A percentile compares a stretch with the other conserved stretches of the same genome.
phyloP scores from a whole-genome alignment of 768 basidiomycete genomes.

The Roridomyces roridus region DNA sequence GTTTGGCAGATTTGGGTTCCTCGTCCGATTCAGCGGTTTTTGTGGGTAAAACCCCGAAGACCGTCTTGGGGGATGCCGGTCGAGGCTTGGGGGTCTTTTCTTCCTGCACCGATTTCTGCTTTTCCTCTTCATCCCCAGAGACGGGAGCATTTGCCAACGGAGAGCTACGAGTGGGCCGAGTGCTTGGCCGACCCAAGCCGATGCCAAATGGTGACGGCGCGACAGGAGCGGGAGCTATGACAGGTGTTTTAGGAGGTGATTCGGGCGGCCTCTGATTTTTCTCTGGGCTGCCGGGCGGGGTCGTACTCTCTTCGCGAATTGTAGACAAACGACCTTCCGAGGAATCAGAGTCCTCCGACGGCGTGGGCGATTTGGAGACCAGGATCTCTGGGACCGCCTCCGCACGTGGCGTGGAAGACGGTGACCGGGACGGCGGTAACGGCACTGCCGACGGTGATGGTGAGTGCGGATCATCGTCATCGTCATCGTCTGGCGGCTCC shows the following conservation, averaged over 20 bases:
- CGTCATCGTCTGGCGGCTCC: conserved; percentile 36
- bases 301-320: conserved; percentile 54
- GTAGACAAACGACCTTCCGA: conserved; percentile 34
- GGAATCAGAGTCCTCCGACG: conserved; percentile 32
- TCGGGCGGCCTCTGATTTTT: conserved; percentile 44
- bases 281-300: conserved; percentile 69
- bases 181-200: conserved; percentile 61
- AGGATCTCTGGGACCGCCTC: conserved; percentile 48
- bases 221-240: conserved; percentile 34
- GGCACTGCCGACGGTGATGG: conserved; percentile 40
- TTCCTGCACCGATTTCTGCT: conserved; percentile 19
- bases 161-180: conserved; percentile 77
- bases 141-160: conserved; percentile 67
- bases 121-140: conserved; percentile 52
- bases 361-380: conserved; percentile 41
- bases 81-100: conserved; percentile 37
- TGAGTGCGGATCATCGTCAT: conserved; percentile 36
- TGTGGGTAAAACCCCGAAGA: conserved; percentile 38
- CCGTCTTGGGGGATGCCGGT: conserved; percentile 46
- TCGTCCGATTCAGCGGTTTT: conserved; percentile 30
- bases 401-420: conserved; percentile 65
- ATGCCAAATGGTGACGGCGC: conserved; percentile 49
- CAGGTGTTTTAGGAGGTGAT: conserved; percentile 41
- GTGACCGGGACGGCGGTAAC: conserved; percentile 51
- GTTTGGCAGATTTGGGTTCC: conserved; percentile 34